A percentile compares a stretch with the other conserved stretches of the same genome.
Conservation (phyloP, 805 yeast species). For the Metschnikowia gelsemii region DNA sequence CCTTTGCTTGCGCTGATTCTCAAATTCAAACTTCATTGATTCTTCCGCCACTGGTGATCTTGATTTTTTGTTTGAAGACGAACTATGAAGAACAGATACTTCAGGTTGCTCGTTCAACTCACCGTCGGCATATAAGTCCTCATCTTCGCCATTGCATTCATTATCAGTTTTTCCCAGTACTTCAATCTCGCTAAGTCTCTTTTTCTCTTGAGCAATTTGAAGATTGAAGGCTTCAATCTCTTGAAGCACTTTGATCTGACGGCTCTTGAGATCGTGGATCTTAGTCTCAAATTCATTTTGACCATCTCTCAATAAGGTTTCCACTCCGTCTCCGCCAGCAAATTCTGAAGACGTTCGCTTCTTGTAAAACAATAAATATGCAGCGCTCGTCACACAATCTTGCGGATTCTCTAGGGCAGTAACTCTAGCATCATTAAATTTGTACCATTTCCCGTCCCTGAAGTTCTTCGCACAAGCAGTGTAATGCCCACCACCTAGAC, state of each 20-base stretch:
- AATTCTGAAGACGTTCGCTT: conserved; percentile 40
- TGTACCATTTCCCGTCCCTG: conserved; percentile 79
- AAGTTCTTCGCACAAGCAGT: conserved; percentile 85
- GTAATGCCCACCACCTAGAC: conserved; percentile 96
- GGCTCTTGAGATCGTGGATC: conserved; percentile 41
- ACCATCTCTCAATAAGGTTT: conserved; percentile 39
- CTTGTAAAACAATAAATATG: conserved; percentile 83
- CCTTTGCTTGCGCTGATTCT: conserved; percentile 22
- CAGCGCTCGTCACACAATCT: conserved; percentile 69
- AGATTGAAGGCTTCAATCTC: conserved; percentile 16
- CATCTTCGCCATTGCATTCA: conserved; percentile 9
- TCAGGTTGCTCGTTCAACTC: conserved; percentile 5
- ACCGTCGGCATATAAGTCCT: conserved; percentile 13
- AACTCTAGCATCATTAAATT: conserved; percentile 84
- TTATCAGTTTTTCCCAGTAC: background rate
- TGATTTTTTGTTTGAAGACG: conserved; percentile 15
- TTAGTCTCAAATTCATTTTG: conserved; percentile 44
- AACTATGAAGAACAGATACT: background rate
- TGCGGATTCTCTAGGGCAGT: conserved; percentile 54
- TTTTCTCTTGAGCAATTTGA: conserved; percentile 17
- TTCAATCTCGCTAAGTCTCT: conserved; percentile 16
- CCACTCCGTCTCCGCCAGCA: conserved; percentile 20
- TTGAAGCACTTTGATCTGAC: conserved; percentile 13
- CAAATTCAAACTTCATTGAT: conserved; percentile 16
- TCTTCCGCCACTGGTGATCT: conserved; percentile 21